phyloP scores from a whole-genome alignment of 768 basidiomycete genomes.

The Tulasnella sp. region DNA sequence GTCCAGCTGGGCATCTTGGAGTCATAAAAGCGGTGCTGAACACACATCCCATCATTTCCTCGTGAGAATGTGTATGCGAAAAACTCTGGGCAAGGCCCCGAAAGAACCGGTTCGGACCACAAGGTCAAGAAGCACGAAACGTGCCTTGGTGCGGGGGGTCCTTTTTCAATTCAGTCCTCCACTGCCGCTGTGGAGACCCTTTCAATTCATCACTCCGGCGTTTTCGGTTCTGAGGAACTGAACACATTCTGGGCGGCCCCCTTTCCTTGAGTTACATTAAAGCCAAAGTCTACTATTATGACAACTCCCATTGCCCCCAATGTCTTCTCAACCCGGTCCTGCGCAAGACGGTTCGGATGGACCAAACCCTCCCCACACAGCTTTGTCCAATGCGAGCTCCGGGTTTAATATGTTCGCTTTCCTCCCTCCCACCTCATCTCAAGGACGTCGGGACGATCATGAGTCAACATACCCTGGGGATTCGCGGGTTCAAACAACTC shows the following conservation, averaged over 20 bases:
- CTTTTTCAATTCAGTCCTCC: not conserved
- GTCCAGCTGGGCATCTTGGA: not conserved
- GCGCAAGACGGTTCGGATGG: not conserved
- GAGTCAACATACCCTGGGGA: not conserved
- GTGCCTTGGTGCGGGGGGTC: not conserved
- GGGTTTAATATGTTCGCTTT: conserved; percentile 8
- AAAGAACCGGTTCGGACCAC: too few species aligned
- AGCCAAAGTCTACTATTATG: not conserved
- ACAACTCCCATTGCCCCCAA: not conserved
- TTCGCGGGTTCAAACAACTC: not conserved
- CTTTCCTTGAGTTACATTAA: not conserved
- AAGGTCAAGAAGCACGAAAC: not conserved
- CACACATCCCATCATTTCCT: not conserved
- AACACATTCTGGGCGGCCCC: not conserved
- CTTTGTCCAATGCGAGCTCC: not conserved
- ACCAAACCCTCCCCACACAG: not conserved
- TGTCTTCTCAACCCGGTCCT: not conserved
- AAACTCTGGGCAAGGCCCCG: not conserved
- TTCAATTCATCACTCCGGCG: not conserved
- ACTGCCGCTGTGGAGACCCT: not conserved
- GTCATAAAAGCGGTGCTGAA: not conserved
- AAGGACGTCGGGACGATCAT: not conserved
- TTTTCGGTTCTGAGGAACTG: not conserved
- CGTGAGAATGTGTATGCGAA: not conserved
- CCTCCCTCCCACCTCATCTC: not conserved